phyloP scores from a whole-genome alignment of 495 filamentous ascomycete species.

The Hyphodiscus hymeniophilus region DNA sequence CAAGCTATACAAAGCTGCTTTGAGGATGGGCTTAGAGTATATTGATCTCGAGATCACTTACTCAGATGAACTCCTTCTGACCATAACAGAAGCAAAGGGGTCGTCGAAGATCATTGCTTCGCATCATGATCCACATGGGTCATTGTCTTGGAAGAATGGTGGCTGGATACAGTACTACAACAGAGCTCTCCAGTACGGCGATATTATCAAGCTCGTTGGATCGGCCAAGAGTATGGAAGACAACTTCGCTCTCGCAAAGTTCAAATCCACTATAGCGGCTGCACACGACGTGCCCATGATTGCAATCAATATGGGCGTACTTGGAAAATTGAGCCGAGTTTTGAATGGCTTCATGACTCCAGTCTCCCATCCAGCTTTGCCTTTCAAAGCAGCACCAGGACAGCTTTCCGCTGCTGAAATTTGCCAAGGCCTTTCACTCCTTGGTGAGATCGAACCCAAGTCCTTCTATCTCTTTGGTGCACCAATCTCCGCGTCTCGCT shows the following conservation, averaged over 20 bases:
- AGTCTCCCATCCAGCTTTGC: slow-evolving; percentile 81
- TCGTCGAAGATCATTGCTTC: slow-evolving; percentile 80
- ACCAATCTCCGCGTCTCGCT: slow-evolving; percentile 71
- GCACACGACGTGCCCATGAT: slow-evolving; percentile 76
- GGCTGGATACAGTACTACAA: slow-evolving; percentile 87
- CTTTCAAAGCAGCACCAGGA: slow-evolving; percentile 89
- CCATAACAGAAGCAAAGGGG: slow-evolving; percentile 59
- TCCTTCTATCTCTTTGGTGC: slow-evolving; percentile 82
- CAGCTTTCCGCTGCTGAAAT: slow-evolving; percentile 92
- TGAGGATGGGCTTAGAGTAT: slow-evolving; percentile 82
- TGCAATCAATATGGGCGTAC: slow-evolving; percentile 89
- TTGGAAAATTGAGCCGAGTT: slow-evolving; percentile 83
- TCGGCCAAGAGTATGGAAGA: slow-evolving; percentile 69
- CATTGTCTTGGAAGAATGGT: slow-evolving; percentile 78
- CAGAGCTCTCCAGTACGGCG: slow-evolving; percentile 74
- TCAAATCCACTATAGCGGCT: slow-evolving; percentile 65
- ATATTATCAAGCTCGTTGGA: slow-evolving; percentile 92
- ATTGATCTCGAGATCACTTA: slow-evolving; percentile 89
- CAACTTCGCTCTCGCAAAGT: slow-evolving; percentile 77
- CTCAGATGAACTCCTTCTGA: slow-evolving; percentile 60
- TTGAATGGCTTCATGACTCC: slow-evolving; percentile 92
- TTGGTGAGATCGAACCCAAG: slow-evolving; percentile 71
- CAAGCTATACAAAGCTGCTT: slow-evolving; percentile 65
- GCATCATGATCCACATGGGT: slow-evolving; percentile 78
- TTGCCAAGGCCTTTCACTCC: slow-evolving; percentile 60